Conservation (phyloP, 2,329 filamentous ascomycete species). For the Venturia pyrina region DNA sequence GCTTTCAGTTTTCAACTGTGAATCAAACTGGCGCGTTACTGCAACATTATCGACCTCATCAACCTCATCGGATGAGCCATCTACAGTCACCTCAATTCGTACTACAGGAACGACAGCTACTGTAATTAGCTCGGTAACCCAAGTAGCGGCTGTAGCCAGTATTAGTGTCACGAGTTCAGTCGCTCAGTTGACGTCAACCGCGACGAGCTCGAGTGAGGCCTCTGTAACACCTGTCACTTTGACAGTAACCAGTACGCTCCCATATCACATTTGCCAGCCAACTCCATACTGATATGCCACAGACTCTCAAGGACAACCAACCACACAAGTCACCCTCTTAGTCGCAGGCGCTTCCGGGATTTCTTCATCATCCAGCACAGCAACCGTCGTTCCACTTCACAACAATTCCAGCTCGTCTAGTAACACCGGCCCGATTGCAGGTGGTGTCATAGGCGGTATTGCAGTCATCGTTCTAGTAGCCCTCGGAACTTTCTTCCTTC, state of each 20-base stretch:
- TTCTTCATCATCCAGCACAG: not conserved
- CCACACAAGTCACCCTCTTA: not conserved
- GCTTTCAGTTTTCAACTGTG: conserved; percentile 9
- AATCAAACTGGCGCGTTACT: conserved; percentile 5
- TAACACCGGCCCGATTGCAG: conserved; percentile 9
- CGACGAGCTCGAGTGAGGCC: not conserved
- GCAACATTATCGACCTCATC: not conserved
- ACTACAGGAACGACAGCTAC: not conserved
- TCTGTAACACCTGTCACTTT: not conserved
- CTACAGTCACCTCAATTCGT: not conserved
- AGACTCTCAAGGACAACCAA: not conserved
- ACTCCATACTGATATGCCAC: not conserved
- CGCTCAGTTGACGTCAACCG: not conserved
- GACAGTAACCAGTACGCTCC: conserved; percentile 5
- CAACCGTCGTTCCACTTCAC: not conserved
- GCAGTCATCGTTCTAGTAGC: conserved; percentile 4
- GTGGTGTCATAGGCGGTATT: conserved; percentile 8
- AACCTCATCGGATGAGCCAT: not conserved
- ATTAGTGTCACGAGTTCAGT: not conserved
- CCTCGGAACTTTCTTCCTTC: conserved; percentile 4
- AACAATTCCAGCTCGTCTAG: not conserved
- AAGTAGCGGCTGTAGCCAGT: not conserved
- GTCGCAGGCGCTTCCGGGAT: not conserved
- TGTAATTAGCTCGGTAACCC: not conserved
- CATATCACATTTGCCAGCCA: not conserved